Evolutionary conservation across 768 basidiomycete species (phyloP).

Genomic region (Leccinum arenicola): DNA sequence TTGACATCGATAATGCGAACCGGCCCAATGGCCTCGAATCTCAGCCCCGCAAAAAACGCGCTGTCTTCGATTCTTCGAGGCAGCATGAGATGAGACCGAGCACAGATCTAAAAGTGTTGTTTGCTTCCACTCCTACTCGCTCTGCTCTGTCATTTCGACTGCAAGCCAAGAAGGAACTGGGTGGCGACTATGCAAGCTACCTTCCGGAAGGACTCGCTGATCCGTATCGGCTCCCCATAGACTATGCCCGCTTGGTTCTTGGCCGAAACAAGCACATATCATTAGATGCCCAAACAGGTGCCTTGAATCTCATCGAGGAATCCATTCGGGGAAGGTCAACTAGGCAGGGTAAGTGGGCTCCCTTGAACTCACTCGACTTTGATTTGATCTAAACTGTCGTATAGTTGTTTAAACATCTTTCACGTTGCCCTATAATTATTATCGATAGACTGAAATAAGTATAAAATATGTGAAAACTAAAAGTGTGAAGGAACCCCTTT

Average conservation of each 20-base stretch:
- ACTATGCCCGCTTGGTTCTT: slow-evolving; percentile 42
- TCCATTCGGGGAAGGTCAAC: slow-evolving; percentile 8
- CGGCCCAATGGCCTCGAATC: not conserved
- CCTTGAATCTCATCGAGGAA: slow-evolving; percentile 38
- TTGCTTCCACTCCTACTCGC: slow-evolving; percentile 5
- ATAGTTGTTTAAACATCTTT: slow-evolving; percentile 13
- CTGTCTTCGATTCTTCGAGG: not conserved
- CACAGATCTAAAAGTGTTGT: slow-evolving; percentile 23
- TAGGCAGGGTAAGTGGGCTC: slow-evolving; percentile 12
- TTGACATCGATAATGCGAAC: slow-evolving; percentile 13
- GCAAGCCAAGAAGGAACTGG: slow-evolving; percentile 36
- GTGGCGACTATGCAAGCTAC: slow-evolving; percentile 53
- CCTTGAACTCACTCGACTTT: not conserved
- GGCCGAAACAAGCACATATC: slow-evolving; percentile 42
- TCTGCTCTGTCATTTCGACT: slow-evolving; percentile 17
- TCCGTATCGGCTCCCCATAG: slow-evolving; percentile 36
- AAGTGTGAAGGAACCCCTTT: slow-evolving; percentile 6
- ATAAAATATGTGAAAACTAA: slow-evolving; percentile 26
- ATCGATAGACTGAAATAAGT: slow-evolving; percentile 25
- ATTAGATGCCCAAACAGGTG: slow-evolving; percentile 37
- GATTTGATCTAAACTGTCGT: not conserved
- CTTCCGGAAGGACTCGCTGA: slow-evolving; percentile 29
- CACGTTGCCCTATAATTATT: not conserved
- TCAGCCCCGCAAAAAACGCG: slow-evolving; percentile 5
- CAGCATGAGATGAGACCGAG: slow-evolving; percentile 21